Evolutionary conservation across 2,329 filamentous ascomycete species (phyloP).

Genomic region (Fusarium domesticum): DNA sequence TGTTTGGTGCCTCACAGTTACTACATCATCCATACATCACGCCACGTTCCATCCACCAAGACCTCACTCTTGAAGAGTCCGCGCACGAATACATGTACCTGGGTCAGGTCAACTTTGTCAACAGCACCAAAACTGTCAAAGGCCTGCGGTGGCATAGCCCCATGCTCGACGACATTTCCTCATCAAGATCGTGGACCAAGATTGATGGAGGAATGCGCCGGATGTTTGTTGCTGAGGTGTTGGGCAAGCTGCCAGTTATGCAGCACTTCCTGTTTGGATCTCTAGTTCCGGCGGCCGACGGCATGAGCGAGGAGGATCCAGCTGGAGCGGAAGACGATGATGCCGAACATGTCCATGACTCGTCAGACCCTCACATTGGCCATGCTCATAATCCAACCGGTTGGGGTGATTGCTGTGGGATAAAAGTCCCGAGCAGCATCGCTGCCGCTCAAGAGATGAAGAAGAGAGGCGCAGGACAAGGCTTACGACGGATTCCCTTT

Average conservation of each 20-base stretch:
- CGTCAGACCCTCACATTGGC: conserved; percentile 58
- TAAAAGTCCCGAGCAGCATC: conserved; percentile 91
- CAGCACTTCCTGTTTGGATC: conserved; percentile 96
- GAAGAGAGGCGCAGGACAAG: conserved; percentile 62
- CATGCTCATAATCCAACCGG: conserved; percentile 62
- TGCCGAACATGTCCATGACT: conserved; percentile 52
- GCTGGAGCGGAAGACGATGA: conserved; percentile 46
- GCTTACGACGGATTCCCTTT: conserved; percentile 74
- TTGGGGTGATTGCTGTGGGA: conserved; percentile 97
- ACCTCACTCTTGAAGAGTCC: conserved; percentile 83
- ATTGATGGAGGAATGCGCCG: conserved; percentile 92
- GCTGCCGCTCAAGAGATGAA: conserved; percentile 86
- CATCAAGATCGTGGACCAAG: conserved; percentile 85
- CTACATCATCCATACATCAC: conserved; percentile 79
- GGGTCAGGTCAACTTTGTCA: conserved; percentile 89
- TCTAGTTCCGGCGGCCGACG: conserved; percentile 73
- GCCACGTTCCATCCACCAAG: conserved; percentile 79
- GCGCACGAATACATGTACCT: conserved; percentile 83
- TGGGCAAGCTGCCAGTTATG: conserved; percentile 95
- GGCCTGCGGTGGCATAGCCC: conserved; percentile 94
- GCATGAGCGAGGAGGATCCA: conserved; percentile 69
- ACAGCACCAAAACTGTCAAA: conserved; percentile 93
- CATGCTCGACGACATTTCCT: conserved; percentile 96
- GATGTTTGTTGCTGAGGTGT: conserved; percentile 93
- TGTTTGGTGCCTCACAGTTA: conserved; percentile 90